Conservation (phyloP, 148 eudicot species). For the Fagopyrum homotropicum region DNA sequence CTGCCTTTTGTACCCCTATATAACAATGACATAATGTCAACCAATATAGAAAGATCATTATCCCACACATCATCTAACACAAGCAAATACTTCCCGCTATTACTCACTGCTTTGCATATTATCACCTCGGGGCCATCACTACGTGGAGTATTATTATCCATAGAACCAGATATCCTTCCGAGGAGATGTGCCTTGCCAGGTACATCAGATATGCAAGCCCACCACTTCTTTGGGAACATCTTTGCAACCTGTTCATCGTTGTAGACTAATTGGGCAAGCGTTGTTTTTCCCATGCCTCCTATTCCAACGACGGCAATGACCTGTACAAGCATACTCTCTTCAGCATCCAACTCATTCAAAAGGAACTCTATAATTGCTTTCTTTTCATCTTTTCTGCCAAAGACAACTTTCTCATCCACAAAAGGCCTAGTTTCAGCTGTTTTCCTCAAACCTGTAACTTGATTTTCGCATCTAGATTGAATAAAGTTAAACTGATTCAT, state of each 20-base stretch:
- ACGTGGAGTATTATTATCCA: background rate
- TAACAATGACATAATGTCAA: background rate
- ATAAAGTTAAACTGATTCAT: background rate
- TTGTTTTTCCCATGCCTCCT: too few relatives aligned
- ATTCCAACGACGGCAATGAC: too few relatives aligned
- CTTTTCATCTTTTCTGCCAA: conserved; percentile 18
- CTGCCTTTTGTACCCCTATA: background rate
- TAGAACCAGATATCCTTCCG: background rate
- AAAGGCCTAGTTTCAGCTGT: background rate
- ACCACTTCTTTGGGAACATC: conserved; percentile 13
- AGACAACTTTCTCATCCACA: background rate
- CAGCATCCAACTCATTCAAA: background rate
- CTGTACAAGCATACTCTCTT: too few relatives aligned
- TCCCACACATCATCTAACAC: conserved; percentile 21
- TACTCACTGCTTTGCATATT: background rate
- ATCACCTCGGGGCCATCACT: background rate
- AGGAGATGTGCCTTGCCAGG: background rate
- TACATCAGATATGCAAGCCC: conserved; percentile 21
- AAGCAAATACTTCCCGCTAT: conserved; percentile 6
- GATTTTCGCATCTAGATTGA: background rate
- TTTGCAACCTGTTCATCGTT: background rate
- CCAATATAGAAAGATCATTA: conserved; percentile 7
- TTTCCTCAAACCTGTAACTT: background rate
- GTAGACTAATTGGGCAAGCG: too few relatives aligned
- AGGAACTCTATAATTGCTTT: background rate